Percentiles rank a stretch among this genome's conserved stretches.
phyloP scores from a whole-genome alignment of 345 rosid genomes.

The Bruguiera gymnorhiza region DNA sequence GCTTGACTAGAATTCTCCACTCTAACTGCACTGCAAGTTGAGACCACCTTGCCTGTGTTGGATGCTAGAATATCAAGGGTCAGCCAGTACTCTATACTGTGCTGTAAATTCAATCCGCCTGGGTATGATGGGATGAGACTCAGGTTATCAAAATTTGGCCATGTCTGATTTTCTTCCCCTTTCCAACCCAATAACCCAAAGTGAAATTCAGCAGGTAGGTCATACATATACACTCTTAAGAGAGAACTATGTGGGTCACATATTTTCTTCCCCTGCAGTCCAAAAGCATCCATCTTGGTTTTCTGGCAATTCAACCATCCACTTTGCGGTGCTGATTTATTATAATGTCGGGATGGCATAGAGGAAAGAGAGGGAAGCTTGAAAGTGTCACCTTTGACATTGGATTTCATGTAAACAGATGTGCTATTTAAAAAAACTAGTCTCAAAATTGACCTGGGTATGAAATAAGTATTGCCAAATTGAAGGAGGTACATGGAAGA shows the following conservation, averaged over 20 bases:
- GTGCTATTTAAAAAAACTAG: conserved; percentile 57
- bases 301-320: conserved; percentile 16
- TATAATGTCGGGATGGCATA: conserved; percentile 12
- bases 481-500: conserved; percentile 64
- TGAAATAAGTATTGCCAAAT: conserved; percentile 42
- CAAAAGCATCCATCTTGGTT: conserved; percentile 9
- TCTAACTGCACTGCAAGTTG: conserved; percentile 58
- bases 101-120: conserved; percentile 82
- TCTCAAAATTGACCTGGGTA: conserved; percentile 57
- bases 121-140: conserved; percentile 56
- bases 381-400: conserved; percentile 26
- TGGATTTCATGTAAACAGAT: conserved; percentile 33
- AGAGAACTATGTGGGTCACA: conserved; percentile 31
- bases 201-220: conserved; percentile 78
- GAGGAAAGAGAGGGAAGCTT: conserved; percentile 35
- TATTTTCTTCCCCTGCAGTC: conserved; percentile 15
- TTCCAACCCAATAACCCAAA: conserved; percentile 87
- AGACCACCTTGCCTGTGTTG: conserved; percentile 30
- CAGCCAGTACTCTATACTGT: conserved; percentile 92
- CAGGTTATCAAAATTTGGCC: conserved; percentile 57
- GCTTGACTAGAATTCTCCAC: conserved; percentile 62
- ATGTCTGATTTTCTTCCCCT: conserved; percentile 45
- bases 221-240: conserved; percentile 78
- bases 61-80: conserved; percentile 86
- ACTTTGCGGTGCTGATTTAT: conserved; percentile 18